Conservation (phyloP, 257 asterid species). For the Salvia splendens region DNA sequence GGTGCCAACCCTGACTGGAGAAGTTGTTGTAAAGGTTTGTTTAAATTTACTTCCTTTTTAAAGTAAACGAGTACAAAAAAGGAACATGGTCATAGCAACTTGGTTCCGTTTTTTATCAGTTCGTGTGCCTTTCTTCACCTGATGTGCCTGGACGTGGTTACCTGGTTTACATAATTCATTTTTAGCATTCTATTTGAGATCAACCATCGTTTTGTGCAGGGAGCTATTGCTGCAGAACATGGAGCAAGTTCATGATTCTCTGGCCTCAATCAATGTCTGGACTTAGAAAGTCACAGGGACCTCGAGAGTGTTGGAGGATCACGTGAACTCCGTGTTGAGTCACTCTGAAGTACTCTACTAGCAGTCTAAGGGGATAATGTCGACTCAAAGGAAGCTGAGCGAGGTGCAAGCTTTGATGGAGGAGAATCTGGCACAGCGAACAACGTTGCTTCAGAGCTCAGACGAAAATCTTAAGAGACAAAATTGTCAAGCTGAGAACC, state of each 20-base stretch:
- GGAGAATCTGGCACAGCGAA: slow-evolving; percentile 62
- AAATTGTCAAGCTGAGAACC: slow-evolving; percentile 48
- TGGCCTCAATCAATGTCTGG: slow-evolving; percentile 48
- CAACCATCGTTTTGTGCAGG: too few relatives aligned
- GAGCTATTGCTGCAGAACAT: slow-evolving; percentile 48
- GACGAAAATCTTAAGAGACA: slow-evolving; percentile 53
- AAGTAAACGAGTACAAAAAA: slow-evolving; percentile 1
- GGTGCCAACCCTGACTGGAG: slow-evolving; percentile 90
- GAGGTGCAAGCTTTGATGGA: slow-evolving; percentile 66
- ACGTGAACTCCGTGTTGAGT: slow-evolving; percentile 51
- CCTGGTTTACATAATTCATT: too few relatives aligned
- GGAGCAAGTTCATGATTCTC: slow-evolving; percentile 52
- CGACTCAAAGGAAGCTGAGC: slow-evolving; percentile 59
- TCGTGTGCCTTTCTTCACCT: neutral
- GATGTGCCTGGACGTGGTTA: neutral
- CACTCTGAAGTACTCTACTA: slow-evolving; percentile 55
- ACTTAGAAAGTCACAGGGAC: slow-evolving; percentile 56
- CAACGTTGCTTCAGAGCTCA: slow-evolving; percentile 51
- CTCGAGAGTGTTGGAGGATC: slow-evolving; percentile 55
- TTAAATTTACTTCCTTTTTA: slow-evolving; percentile 12
- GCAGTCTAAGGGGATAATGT: slow-evolving; percentile 66
- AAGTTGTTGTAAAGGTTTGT: slow-evolving; percentile 87
- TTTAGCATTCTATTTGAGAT: too few relatives aligned
- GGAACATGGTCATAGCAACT: neutral
- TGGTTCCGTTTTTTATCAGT: neutral